phyloP scores from a whole-genome alignment of 129 eudicot species.

The Artemisia annua region DNA sequence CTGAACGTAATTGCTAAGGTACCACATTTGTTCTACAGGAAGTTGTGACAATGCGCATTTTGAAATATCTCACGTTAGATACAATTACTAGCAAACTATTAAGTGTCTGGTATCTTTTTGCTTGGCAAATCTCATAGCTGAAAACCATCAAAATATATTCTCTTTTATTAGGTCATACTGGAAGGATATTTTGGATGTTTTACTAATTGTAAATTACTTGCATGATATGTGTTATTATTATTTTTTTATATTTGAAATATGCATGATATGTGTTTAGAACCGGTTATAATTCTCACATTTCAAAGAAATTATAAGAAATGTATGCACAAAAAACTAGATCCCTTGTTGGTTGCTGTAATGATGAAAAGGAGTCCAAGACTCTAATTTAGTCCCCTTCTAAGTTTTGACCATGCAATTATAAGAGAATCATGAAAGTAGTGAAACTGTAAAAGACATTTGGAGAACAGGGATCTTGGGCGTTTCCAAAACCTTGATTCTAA shows the following conservation, averaged over 20 bases:
- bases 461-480: neutral
- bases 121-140: neutral
- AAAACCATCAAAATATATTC: neutral
- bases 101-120: neutral
- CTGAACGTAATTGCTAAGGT: neutral
- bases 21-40: neutral
- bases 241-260: too few relatives aligned
- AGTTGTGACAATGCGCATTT: neutral
- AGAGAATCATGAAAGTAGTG: too few relatives aligned
- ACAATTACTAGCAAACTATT: neutral
- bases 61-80: neutral
- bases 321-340: neutral
- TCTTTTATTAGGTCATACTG: neutral
- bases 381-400: neutral
- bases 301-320: neutral
- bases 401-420: neutral
- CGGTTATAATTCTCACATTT: neutral
- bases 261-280: neutral
- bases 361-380: slow-evolving; percentile 3
- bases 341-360: neutral
- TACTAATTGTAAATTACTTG: slow-evolving; percentile 3
- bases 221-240: neutral
- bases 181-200: neutral
- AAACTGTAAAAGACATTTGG: neutral
- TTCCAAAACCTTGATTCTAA: slow-evolving; percentile 1